Percentiles rank a stretch among this genome's conserved stretches.
Evolutionary conservation across 2,329 filamentous ascomycete genomes (phyloP).

Genomic region (Tolypocladium endophyticum): DNA sequence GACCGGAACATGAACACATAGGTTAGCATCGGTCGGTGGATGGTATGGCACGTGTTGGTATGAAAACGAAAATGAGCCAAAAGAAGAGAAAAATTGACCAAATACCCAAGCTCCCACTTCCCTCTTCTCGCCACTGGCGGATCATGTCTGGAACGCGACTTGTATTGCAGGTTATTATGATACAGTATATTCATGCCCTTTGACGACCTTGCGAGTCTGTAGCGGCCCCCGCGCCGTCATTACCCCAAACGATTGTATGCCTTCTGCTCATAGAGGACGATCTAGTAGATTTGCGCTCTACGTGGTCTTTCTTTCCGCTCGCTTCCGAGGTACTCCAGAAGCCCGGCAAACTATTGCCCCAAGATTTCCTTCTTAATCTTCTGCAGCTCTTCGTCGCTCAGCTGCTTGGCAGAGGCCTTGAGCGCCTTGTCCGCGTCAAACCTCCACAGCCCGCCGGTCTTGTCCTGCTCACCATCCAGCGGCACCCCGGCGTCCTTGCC

Average conservation of each 20-base stretch:
- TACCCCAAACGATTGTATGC: background rate
- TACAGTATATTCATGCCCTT: background rate
- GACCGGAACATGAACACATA: background rate
- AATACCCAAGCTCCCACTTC: background rate
- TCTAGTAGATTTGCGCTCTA: background rate
- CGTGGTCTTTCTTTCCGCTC: background rate
- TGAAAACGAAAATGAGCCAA: background rate
- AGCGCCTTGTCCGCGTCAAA: conserved; percentile 40
- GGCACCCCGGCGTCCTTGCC: conserved; percentile 36
- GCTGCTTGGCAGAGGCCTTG: conserved; percentile 22
- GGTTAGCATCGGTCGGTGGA: background rate
- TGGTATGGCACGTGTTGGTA: background rate
- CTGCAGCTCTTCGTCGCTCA: conserved; percentile 27
- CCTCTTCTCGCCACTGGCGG: background rate
- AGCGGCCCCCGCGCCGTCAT: background rate
- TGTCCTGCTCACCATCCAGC: conserved; percentile 43
- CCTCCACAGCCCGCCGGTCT: conserved; percentile 51
- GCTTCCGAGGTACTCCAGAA: background rate
- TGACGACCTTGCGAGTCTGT: background rate
- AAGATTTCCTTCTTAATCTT: conserved; percentile 35
- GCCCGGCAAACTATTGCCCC: conserved; percentile 19
- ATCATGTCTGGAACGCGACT: background rate
- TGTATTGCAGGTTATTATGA: background rate
- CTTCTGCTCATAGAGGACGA: background rate
- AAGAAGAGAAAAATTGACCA: background rate